Conservation (phyloP, 257 asterid species). For the Jacaranda copaia region DNA sequence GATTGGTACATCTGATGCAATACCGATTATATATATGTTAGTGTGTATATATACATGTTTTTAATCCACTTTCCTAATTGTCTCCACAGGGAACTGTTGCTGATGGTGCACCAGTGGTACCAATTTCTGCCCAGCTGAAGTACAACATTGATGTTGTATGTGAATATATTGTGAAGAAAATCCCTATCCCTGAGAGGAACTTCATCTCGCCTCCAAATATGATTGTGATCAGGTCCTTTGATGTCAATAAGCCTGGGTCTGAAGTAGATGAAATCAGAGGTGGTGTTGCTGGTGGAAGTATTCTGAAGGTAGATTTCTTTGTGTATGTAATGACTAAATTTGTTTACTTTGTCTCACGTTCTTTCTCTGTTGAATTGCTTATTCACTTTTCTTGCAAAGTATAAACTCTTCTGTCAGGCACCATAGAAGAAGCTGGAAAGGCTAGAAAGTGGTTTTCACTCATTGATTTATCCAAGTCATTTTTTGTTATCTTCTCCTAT, state of each 20-base stretch:
- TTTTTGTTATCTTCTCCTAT: background rate
- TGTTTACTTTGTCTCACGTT: background rate
- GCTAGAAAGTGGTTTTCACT: background rate
- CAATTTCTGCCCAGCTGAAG: constrained; percentile 96
- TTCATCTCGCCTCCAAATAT: constrained; percentile 92
- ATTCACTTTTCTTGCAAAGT: background rate
- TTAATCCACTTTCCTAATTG: constrained; percentile 20
- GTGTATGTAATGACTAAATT: background rate
- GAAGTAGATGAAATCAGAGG: constrained; percentile 97
- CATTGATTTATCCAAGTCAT: constrained; percentile 11
- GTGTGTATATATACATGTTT: background rate
- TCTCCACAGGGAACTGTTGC: constrained; percentile 91
- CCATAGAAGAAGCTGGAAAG: constrained; percentile 5
- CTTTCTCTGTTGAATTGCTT: background rate
- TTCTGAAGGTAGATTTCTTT: constrained; percentile 68
- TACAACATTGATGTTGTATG: constrained; percentile 93
- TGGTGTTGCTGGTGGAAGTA: constrained; percentile 99
- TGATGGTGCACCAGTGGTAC: constrained; percentile 89
- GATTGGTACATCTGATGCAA: constrained; percentile 22
- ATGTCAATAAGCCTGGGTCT: constrained; percentile 96
- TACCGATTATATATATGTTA: background rate
- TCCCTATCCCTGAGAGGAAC: constrained; percentile 90
- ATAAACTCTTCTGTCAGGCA: background rate
- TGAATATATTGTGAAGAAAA: constrained; percentile 84
- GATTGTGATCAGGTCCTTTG: constrained; percentile 97